Conservation (phyloP, 345 rosid species). For the Mangifera indica region DNA sequence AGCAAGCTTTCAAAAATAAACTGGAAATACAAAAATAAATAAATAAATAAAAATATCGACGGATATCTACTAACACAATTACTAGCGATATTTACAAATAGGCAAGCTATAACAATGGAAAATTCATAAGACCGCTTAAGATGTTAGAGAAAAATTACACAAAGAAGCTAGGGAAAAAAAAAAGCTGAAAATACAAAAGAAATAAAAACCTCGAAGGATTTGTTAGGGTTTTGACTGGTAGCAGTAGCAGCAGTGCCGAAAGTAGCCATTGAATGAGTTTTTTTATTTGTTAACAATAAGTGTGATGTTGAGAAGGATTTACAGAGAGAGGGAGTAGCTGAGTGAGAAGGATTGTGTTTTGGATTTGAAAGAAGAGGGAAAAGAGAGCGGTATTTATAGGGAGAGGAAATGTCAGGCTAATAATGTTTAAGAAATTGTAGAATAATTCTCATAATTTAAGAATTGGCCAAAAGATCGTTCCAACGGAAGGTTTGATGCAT, state of each 20-base stretch:
- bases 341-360: not conserved
- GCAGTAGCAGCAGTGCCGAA: slow-evolving; percentile 46
- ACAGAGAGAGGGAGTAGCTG: not conserved
- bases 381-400: not conserved
- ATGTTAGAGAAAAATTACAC: no score
- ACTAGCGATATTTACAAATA: no score
- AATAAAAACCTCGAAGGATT: slow-evolving; percentile 35
- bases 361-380: slow-evolving; percentile 18
- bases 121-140: no score
- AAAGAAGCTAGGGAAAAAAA: no score
- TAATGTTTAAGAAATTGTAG: no score
- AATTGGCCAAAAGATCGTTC: no score
- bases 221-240: slow-evolving; percentile 66
- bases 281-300: not conserved
- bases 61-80: no score
- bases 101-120: no score
- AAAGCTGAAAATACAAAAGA: no score
- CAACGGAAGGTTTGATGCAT: no score
- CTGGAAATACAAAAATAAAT: not conserved
- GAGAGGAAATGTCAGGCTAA: no score
- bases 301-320: not conserved
- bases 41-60: slow-evolving; percentile 46
- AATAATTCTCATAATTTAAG: no score
- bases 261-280: slow-evolving; percentile 44
- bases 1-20: not conserved